phyloP scores from a whole-genome alignment of 2,329 filamentous ascomycete species.

The Chaetomiaceae sp. region DNA sequence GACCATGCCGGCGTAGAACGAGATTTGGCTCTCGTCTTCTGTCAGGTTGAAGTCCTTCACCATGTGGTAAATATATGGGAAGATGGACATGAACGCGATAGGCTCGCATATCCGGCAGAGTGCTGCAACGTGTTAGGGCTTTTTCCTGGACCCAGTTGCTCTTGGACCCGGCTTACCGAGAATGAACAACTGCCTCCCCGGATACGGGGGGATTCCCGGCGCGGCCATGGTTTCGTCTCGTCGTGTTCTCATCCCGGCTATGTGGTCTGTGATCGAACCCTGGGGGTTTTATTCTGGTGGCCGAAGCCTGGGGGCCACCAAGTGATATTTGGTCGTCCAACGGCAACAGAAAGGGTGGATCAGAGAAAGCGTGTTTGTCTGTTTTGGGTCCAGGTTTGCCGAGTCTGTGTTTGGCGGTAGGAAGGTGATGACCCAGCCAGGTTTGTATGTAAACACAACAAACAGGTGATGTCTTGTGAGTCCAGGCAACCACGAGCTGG shows the following conservation, averaged over 20 bases:
- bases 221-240: conserved; percentile 16
- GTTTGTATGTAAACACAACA: background rate
- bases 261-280: background rate
- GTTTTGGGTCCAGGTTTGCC: background rate
- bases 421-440: background rate
- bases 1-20: conserved; percentile 91
- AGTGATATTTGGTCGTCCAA: background rate
- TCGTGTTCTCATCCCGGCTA: conserved; percentile 17
- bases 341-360: background rate
- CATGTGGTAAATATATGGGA: conserved; percentile 98
- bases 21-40: conserved; percentile 71
- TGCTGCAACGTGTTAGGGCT: conserved; percentile 40
- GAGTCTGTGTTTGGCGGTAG: background rate
- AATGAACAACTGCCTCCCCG: conserved; percentile 46
- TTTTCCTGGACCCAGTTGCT: background rate
- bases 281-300: background rate
- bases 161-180: conserved; percentile 38
- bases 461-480: background rate
- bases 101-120: conserved; percentile 96
- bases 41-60: conserved; percentile 86
- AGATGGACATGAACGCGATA: conserved; percentile 99
- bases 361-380: background rate
- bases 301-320: background rate
- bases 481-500: background rate
- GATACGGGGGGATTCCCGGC: conserved; percentile 33